Evolutionary conservation across 305 asterid species (phyloP), one percentile per base, ranked within the genome.

Genomic region (Stenogyne calaminthoides): DNA sequence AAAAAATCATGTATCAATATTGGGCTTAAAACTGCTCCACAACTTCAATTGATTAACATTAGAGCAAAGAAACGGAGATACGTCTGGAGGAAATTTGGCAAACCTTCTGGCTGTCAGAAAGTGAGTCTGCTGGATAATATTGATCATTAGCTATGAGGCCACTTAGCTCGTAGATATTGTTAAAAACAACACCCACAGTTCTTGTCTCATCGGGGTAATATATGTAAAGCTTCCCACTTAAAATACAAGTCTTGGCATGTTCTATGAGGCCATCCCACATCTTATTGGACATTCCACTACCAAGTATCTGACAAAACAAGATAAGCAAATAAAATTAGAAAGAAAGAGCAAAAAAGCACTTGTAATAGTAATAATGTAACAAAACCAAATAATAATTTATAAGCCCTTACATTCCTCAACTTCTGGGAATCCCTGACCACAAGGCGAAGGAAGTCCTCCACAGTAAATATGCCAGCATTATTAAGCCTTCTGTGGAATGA

Each of bases 191-290:
- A 25, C 96, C 99, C 1, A 90, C 84, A 15, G 46, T 78, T 87
- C 96, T 88, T 22, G 96, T 69, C 72, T 94, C 97, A 74, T 94
- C 97, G 7, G 95, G 75, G 76, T 92, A 94, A 78, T 85, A 94
- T 32, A 94, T 83, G 68, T 94, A 88, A 70, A 88, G 94, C 86
- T 91, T 94, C 81, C 96, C 96, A 83, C 97, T 89, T 86, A 92
- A 80, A 54, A 84, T 93, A 76, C 98, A 92, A 29, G 99, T 94
- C 82, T 92, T 92, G 61, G 98, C 88, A 70, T 94, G 99, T 81
- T 94, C 96, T 73, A 90, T 79, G 66, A 94, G 93, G 40, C 96
- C 93, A 61, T 94, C 99, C 99, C 99, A 94, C 99, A 94, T 92
- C 88, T 88, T 94, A 81, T 90, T 94, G 64, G 99, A 94, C 99